These are phyloP conservation scores for Penicillium cinerascens DNA, from an alignment of 495 filamentous ascomycete genomes.

Conservation along the genomic window DNA sequence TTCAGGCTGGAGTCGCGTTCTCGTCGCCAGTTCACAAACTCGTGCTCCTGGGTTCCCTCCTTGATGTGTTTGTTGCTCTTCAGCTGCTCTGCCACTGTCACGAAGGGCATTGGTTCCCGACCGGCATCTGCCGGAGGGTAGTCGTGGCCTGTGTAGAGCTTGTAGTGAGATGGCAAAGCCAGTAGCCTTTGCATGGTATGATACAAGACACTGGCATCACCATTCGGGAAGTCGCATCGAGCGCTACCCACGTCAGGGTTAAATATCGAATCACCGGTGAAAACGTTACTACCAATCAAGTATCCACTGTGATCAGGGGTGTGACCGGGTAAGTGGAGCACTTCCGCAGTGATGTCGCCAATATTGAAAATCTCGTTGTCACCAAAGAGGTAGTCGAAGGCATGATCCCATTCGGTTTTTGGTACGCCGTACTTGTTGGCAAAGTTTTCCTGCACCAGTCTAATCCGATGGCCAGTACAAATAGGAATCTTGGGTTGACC, in stretches of 20 bases:
- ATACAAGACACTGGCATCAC: conserved; percentile 37
- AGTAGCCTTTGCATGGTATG: conserved; percentile 43
- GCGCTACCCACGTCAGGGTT: conserved; percentile 52
- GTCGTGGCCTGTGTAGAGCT: conserved; percentile 44
- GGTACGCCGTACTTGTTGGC: conserved; percentile 41
- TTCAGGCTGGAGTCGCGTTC: conserved; percentile 39
- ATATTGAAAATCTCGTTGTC: conserved; percentile 47
- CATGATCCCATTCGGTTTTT: conserved; percentile 30
- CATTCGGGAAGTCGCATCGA: conserved; percentile 54
- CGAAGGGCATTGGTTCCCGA: conserved; percentile 28
- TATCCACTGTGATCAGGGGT: conserved; percentile 57
- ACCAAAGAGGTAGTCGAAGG: conserved; percentile 46
- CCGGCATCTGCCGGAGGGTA: conserved; percentile 31
- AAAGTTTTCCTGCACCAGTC: conserved; percentile 41
- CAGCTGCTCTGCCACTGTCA: conserved; percentile 46
- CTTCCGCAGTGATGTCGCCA: conserved; percentile 38
- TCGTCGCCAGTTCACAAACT: conserved; percentile 43
- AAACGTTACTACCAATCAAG: conserved; percentile 51
- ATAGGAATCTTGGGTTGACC: conserved; percentile 26
- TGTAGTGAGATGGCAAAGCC: conserved; percentile 33
- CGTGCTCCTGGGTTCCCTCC: conserved; percentile 32
- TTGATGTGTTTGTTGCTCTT: conserved; percentile 49
- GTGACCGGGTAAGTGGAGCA: conserved; percentile 52
- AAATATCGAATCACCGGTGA: conserved; percentile 54
- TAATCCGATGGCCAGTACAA: conserved; percentile 49